Percentiles rank a stretch among this genome's conserved stretches.
Conservation (phyloP, 2,329 filamentous ascomycete species). For the Rugonectria rugulosa region DNA sequence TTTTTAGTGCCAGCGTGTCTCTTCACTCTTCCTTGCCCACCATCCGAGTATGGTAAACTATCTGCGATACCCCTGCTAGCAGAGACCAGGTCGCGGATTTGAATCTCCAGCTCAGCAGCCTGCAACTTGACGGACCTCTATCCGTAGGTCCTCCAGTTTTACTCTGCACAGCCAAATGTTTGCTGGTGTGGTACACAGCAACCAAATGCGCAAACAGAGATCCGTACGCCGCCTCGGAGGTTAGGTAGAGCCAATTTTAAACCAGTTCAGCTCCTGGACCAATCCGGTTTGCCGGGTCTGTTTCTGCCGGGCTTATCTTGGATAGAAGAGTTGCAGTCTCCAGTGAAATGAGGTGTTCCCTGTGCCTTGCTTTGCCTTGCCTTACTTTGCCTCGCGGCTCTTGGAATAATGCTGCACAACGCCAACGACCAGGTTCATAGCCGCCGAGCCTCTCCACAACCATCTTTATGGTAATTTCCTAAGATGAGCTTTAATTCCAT, state of each 20-base stretch:
- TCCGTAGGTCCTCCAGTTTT: no score
- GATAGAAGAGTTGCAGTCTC: no score
- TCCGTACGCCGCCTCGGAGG: not conserved
- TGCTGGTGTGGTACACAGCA: not conserved
- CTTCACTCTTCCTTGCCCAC: not conserved
- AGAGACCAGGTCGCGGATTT: not conserved
- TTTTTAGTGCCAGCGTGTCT: slow-evolving; percentile 24
- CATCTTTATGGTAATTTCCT: slow-evolving; percentile 37
- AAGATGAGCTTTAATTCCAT: slow-evolving; percentile 40
- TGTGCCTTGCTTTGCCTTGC: slow-evolving; percentile 10
- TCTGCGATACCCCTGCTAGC: not conserved
- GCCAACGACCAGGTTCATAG: slow-evolving; percentile 25
- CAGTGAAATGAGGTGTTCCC: not conserved
- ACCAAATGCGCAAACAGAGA: not conserved
- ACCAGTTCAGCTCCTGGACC: not conserved
- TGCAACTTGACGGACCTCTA: no score
- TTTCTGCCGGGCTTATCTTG: slow-evolving; percentile 21
- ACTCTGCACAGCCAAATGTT: no score
- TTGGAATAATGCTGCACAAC: slow-evolving; percentile 5
- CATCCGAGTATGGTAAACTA: slow-evolving; percentile 10
- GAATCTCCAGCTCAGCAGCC: no score
- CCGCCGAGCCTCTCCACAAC: slow-evolving; percentile 30
- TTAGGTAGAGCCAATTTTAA: slow-evolving; percentile 12
- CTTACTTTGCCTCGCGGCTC: slow-evolving; percentile 11
- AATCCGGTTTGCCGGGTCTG: slow-evolving; percentile 12